These are phyloP conservation scores for Kokia cookei DNA, from an alignment of 441 rosid genomes.

Conservation along the genomic window DNA sequence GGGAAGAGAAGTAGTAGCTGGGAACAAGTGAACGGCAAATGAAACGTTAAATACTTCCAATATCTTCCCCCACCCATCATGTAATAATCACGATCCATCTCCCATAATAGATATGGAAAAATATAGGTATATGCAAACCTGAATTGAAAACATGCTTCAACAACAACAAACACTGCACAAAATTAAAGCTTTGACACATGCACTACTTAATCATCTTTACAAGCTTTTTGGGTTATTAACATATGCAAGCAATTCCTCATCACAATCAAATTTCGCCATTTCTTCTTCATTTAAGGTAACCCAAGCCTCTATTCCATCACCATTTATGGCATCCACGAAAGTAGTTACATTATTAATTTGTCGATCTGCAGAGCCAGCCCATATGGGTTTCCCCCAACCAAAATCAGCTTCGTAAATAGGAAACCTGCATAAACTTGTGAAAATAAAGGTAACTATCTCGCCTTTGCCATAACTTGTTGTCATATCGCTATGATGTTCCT, in stretches of 20 bases:
- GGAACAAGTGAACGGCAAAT: no score
- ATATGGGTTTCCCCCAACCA: not conserved
- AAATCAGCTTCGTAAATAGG: not conserved
- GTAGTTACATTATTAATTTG: not conserved
- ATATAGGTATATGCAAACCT: no score
- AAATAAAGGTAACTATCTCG: not conserved
- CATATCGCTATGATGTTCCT: not conserved
- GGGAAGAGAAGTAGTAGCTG: no score
- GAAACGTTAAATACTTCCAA: no score
- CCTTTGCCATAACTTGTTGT: not conserved
- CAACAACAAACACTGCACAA: no score
- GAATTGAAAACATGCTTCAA: no score
- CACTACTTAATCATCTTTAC: not conserved
- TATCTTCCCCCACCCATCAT: no score
- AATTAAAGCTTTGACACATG: not conserved
- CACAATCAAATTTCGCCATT: not conserved
- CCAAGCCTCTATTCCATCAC: not conserved
- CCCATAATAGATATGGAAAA: no score
- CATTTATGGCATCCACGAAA: not conserved
- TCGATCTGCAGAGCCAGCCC: not conserved
- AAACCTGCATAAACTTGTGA: not conserved
- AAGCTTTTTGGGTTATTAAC: not conserved
- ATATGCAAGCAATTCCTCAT: not conserved
- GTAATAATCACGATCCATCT: no score
- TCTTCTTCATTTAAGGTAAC: not conserved